Percentiles rank a stretch among this genome's conserved stretches.
Evolutionary conservation across 192 early-diverging fungal species (phyloP).

Genomic region (Backusella macrospora): DNA sequence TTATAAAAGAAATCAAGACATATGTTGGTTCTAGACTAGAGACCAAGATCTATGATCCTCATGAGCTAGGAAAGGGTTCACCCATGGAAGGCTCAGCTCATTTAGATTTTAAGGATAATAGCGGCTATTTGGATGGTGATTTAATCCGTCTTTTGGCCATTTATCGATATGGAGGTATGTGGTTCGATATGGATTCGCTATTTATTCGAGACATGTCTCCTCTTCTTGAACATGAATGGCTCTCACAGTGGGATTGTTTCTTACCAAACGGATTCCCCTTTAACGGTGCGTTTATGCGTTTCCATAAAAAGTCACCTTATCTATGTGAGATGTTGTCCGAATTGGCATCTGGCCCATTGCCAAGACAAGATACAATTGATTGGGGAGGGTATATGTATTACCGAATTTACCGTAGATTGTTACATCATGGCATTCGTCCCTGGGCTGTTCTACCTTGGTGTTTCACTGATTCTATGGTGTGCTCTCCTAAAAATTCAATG

Average conservation of each 20-base stretch:
- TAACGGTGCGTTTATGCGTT: constrained; percentile 51
- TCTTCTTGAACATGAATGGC: constrained; percentile 46
- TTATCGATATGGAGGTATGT: constrained; percentile 49
- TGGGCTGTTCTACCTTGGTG: constrained; percentile 50
- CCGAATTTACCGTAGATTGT: constrained; percentile 39
- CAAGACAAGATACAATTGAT: constrained; percentile 38
- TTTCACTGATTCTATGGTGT: constrained; percentile 44
- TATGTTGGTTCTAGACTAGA: constrained; percentile 34
- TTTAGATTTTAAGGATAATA: constrained; percentile 39
- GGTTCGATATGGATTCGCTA: constrained; percentile 53
- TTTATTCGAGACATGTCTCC: constrained; percentile 48
- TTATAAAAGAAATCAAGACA: constrained; percentile 32
- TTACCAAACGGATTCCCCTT: constrained; percentile 44
- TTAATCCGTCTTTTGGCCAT: constrained; percentile 44
- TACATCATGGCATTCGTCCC: constrained; percentile 42
- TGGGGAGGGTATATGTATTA: constrained; percentile 49
- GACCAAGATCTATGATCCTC: constrained; percentile 25
- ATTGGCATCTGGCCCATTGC: constrained; percentile 41
- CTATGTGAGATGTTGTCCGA: constrained; percentile 48
- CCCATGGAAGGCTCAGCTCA: constrained; percentile 41
- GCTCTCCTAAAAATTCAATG: constrained; percentile 45
- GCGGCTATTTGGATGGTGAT: constrained; percentile 50
- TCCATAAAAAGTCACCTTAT: constrained; percentile 46
- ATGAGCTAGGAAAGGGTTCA: constrained; percentile 32
- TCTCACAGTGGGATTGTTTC: constrained; percentile 52